These are phyloP conservation scores for Fusarium continuum DNA, from an alignment of 2,329 filamentous ascomycete genomes.

Conservation along the genomic window DNA sequence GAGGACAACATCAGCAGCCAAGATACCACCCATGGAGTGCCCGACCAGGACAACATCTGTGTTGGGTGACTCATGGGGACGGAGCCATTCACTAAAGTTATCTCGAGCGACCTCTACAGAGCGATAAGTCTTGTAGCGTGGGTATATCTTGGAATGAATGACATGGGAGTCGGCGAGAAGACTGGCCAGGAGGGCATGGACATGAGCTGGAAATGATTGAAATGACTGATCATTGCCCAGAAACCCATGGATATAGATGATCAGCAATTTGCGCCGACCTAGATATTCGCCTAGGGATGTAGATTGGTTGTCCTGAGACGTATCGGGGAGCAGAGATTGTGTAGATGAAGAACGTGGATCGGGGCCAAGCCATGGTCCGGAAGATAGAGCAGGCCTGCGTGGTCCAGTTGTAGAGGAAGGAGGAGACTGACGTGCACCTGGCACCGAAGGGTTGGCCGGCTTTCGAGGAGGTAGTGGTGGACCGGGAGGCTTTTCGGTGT, in stretches of 20 bases:
- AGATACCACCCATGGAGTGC: slow-evolving; percentile 88
- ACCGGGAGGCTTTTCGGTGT: slow-evolving; percentile 27
- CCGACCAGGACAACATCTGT: slow-evolving; percentile 87
- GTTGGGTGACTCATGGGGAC: slow-evolving; percentile 75
- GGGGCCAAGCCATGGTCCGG: slow-evolving; percentile 34
- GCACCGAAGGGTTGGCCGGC: slow-evolving; percentile 14
- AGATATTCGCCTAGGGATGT: slow-evolving; percentile 8
- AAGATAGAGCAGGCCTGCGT: not conserved
- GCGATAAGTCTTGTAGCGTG: slow-evolving; percentile 79
- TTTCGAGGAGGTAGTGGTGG: slow-evolving; percentile 28
- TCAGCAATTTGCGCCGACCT: slow-evolving; percentile 67
- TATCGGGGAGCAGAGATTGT: slow-evolving; percentile 52
- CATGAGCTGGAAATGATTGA: slow-evolving; percentile 84
- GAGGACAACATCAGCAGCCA: slow-evolving; percentile 81
- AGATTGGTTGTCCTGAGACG: slow-evolving; percentile 6
- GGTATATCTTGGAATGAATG: slow-evolving; percentile 88
- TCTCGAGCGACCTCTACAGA: slow-evolving; percentile 78
- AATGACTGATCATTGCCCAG: slow-evolving; percentile 90
- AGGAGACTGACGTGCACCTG: slow-evolving; percentile 6
- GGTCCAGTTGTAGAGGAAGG: slow-evolving; percentile 4
- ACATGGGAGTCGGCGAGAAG: slow-evolving; percentile 76
- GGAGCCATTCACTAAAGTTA: slow-evolving; percentile 84
- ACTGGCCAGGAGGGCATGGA: slow-evolving; percentile 77
- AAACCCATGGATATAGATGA: slow-evolving; percentile 91
- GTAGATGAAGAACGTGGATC: slow-evolving; percentile 62